These are phyloP conservation scores for Pichiaceae sp. DNA, from an alignment of 1,139 yeast species.

Conservation along the genomic window DNA sequence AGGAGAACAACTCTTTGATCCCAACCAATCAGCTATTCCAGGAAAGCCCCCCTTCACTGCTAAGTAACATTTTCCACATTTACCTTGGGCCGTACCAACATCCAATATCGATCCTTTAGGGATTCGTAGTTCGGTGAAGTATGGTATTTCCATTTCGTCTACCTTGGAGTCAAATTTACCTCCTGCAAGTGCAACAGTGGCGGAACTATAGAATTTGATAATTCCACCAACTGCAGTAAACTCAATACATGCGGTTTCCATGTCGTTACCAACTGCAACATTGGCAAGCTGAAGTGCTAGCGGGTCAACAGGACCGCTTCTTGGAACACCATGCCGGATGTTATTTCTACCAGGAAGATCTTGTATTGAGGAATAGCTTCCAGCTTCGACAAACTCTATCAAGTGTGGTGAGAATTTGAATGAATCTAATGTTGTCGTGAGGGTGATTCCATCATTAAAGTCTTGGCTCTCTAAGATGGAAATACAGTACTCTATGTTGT, in stretches of 20 bases:
- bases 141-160: conserved; percentile 21
- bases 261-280: conserved; percentile 26
- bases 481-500: conserved; percentile 26
- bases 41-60: conserved; percentile 31
- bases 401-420: conserved; percentile 24
- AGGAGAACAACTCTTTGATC: conserved; percentile 30
- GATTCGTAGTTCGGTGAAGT: conserved; percentile 24
- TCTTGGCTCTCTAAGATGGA: conserved; percentile 20
- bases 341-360: conserved; percentile 27
- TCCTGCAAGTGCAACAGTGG: conserved; percentile 25
- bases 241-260: conserved; percentile 24
- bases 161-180: conserved; percentile 21
- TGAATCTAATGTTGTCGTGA: conserved; percentile 23
- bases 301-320: conserved; percentile 28
- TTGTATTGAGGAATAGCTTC: conserved; percentile 29
- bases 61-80: conserved; percentile 24
- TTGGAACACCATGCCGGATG: conserved; percentile 26
- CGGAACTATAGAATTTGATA: conserved; percentile 24
- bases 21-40: conserved; percentile 27
- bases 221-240: conserved; percentile 27
- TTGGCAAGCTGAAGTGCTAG: conserved; percentile 28
- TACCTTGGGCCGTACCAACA: conserved; percentile 24
- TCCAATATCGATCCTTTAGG: conserved; percentile 23
- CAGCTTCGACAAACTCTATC: conserved; percentile 26
- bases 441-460: conserved; percentile 22